Base-by-base conservation (phyloP, 1,284 basidiomycete species). In the Tylopilus sp. region DNA sequence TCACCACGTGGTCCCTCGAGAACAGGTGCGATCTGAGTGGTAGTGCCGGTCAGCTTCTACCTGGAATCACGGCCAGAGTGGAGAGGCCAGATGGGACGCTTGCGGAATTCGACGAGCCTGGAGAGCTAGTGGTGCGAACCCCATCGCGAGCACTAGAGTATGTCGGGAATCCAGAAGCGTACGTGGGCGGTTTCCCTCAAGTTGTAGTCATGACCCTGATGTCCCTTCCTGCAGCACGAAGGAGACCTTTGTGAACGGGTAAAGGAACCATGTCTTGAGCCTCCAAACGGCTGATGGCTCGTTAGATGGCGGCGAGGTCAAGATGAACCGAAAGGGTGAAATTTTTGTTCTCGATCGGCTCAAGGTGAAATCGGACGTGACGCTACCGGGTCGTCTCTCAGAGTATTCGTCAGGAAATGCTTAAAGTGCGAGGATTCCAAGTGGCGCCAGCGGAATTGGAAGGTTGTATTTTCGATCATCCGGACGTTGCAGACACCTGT, bases 281-380 rank as follows among this genome's bases (percentile, higher is more conserved):
- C 13, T 29, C n/a, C 31, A 38, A 15, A 19, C 25, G 3, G 30
- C 51, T 42, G 44, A 78, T 65, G 9, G 68, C 66, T 9, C 60
- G n/a, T 15, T 69, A 81, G 83, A 35, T 89, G 83, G 83, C 74
- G 86, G 89, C 57, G 79, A 84, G 60, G 84, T 80, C 11, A 72
- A 73, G 57, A 77, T 87, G 53, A 73, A 78, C 44, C 64, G 68
- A 54, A 73, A 79, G 47, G 76, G 77, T 1, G 80, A 86, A 54
- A 60, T 89, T 4, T 81, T 78, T 62, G 71, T 88, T 28, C 71
- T 86, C 11, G 86, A 89, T 64, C 75, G 86, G 26, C 64, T 88
- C 43, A 89, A 89, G 75, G 83, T 81, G 41, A 15, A 48, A 49
- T 25, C 34, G 1, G 25, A 34, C 2, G 23, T 43, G 4, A 18